Conservation (phyloP, 495 filamentous ascomycete species). For the Penicillium verhagenii region DNA sequence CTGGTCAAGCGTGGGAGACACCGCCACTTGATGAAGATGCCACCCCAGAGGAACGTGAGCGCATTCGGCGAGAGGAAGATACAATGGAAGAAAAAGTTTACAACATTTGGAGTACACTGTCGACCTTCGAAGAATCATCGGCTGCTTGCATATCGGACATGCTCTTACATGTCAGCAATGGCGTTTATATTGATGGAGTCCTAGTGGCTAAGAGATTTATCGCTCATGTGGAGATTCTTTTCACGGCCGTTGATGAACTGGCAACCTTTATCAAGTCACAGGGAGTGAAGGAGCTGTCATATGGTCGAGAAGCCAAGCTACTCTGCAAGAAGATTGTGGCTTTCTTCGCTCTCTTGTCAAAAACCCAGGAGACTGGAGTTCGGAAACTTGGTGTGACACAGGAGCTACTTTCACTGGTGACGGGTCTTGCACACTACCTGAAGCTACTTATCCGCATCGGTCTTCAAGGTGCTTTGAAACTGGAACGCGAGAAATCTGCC, state of each 20-base stretch:
- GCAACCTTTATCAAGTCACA: conserved; percentile 67
- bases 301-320: conserved; percentile 91
- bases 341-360: conserved; percentile 91
- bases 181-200: conserved; percentile 91
- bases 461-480: conserved; percentile 85
- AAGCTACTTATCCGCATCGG: conserved; percentile 98
- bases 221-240: conserved; percentile 90
- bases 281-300: conserved; percentile 80
- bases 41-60: conserved; percentile 69
- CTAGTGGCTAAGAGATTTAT: conserved; percentile 97
- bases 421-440: conserved; percentile 94
- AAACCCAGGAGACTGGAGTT: conserved; percentile 86
- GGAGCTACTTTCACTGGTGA: conserved; percentile 91
- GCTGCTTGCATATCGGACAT: conserved; percentile 99
- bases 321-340: conserved; percentile 99
- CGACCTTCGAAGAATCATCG: conserved; percentile 95
- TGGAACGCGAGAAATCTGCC: conserved; percentile 78
- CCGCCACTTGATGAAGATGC: conserved; percentile 58
- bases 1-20: conserved; percentile 49
- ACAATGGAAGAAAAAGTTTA: conserved; percentile 97
- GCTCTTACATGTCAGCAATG: conserved; percentile 98
- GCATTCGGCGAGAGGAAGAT: conserved; percentile 82
- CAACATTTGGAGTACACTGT: conserved; percentile 96
- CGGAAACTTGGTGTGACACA: conserved; percentile 93
- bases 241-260: conserved; percentile 81